A percentile compares a stretch with the other conserved stretches of the same genome.
Conservation (phyloP, 78 protist genomes). For the Parvularia atlantis region DNA sequence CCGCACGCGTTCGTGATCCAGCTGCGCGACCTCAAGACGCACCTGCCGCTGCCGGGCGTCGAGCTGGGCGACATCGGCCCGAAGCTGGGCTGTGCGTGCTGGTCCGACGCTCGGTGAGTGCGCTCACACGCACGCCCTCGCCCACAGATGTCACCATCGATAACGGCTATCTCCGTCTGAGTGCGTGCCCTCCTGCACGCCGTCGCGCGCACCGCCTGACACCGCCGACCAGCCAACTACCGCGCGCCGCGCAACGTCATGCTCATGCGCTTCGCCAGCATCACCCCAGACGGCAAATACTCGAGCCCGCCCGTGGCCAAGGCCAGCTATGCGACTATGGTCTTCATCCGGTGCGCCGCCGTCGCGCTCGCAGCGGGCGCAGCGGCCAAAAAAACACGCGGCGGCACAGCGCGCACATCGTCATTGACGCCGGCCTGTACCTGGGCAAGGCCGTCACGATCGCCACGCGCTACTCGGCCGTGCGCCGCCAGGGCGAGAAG, state of each 20-base stretch:
- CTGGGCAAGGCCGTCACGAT: no score
- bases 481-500: slow-evolving; percentile 5
- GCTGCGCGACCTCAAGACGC: slow-evolving; percentile 18
- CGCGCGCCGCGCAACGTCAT: slow-evolving; percentile 14
- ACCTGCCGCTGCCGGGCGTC: slow-evolving; percentile 32
- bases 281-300: slow-evolving; percentile 56
- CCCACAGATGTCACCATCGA: background rate
- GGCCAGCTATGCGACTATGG: no score
- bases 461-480: no score
- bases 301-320: no score
- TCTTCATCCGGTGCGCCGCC: no score
- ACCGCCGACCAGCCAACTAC: background rate
- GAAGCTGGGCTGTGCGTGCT: slow-evolving; percentile 27
- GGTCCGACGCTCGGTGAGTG: slow-evolving; percentile 32
- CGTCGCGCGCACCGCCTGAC: background rate
- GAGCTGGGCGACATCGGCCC: slow-evolving; percentile 45
- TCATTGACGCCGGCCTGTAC: no score
- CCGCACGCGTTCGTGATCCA: slow-evolving; percentile 37
- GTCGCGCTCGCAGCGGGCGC: no score
- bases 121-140: background rate
- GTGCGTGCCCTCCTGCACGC: background rate
- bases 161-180: background rate
- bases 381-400: no score
- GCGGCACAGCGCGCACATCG: no score
- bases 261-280: slow-evolving; percentile 19